Evolutionary conservation across 345 rosid species (phyloP).

Genomic region (Eucalyptus tenuipes): DNA sequence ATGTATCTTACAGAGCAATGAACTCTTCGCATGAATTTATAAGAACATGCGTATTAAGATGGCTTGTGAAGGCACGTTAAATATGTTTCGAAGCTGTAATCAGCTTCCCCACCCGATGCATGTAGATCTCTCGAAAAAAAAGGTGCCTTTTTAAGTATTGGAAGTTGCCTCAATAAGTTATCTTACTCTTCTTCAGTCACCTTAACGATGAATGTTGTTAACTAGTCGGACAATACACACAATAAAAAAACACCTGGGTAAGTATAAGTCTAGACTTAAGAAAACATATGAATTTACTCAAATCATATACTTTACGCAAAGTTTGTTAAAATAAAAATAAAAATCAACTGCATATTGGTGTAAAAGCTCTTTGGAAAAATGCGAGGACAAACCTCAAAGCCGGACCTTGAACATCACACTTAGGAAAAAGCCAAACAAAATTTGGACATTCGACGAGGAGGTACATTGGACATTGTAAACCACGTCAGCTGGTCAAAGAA

Average conservation of each 20-base stretch:
- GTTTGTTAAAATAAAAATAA: neutral
- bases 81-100: neutral
- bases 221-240: neutral
- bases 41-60: neutral
- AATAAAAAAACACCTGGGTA: neutral
- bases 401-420: neutral
- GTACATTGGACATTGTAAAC: neutral
- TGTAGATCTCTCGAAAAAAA: neutral
- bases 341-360: neutral
- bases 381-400: neutral
- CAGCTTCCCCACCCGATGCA: neutral
- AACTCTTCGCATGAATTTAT: neutral
- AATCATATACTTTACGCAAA: neutral
- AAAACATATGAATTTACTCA: neutral
- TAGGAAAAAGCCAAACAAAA: neutral
- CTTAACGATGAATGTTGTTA: neutral
- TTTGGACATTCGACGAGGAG: neutral
- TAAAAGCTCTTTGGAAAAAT: neutral
- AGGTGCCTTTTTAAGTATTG: rapidly evolving
- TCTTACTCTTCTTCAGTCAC: neutral
- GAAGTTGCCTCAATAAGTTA: neutral
- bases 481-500: neutral
- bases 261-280: neutral
- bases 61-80: neutral
- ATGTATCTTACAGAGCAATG: neutral